Percentiles rank a stretch among this genome's conserved stretches.
Evolutionary conservation across 2,329 filamentous ascomycete species (phyloP).

Genomic region (Nothomitra cinnamomea): DNA sequence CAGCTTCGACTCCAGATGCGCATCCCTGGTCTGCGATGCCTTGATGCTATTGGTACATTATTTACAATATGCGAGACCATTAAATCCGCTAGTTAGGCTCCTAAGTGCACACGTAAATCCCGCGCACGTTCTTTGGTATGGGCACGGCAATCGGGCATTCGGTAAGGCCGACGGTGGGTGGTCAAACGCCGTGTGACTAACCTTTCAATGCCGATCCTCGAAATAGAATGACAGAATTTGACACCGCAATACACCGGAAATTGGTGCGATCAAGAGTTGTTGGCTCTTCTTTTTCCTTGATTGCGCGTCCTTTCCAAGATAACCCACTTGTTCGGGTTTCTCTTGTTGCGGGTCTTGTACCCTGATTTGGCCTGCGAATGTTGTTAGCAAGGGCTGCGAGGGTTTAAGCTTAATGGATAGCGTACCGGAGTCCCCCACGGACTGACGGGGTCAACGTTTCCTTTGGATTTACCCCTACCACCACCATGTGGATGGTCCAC

Average conservation of each 20-base stretch:
- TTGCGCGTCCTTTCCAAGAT: constrained; percentile 72
- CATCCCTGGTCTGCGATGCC: background rate
- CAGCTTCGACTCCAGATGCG: background rate
- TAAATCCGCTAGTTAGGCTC: no score
- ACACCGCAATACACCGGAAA: background rate
- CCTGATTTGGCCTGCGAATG: constrained; percentile 32
- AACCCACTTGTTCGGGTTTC: constrained; percentile 83
- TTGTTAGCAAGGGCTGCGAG: constrained; percentile 1
- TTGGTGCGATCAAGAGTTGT: constrained; percentile 27
- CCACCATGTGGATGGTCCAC: constrained; percentile 96
- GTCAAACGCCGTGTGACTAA: no score
- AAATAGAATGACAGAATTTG: no score
- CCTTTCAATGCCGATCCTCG: no score
- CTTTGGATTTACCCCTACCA: constrained; percentile 98
- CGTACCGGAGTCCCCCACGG: constrained; percentile 92
- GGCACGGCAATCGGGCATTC: no score
- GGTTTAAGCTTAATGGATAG: constrained; percentile 14
- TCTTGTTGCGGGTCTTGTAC: constrained; percentile 80
- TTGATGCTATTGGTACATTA: background rate
- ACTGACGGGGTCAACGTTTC: constrained; percentile 85
- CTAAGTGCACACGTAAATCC: no score
- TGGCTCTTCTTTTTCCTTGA: constrained; percentile 68
- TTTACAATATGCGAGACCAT: background rate
- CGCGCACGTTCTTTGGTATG: no score
- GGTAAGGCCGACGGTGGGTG: no score